Base-by-base conservation (phyloP, 2,329 filamentous ascomycete species). In the Pezicula radicicola region DNA sequence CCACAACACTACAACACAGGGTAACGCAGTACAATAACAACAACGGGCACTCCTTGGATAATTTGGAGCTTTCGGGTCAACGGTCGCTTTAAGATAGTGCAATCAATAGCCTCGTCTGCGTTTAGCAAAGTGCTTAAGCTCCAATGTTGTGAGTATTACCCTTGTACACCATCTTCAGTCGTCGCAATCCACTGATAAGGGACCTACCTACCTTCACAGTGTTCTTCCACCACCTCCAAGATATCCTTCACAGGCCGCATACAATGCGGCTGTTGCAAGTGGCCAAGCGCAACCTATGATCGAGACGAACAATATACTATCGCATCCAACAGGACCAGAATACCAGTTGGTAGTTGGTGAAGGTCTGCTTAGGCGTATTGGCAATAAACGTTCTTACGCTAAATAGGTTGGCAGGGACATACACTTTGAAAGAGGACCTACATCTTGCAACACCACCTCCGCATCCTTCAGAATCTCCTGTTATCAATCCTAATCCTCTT, bases 271-370 rank as follows among this genome's bases (percentile, higher is more conserved):
- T 58, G 80, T 86, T 50, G 83, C 83, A 59, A 81, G 85, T 64
- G 85, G 85, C 56, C 79, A 86, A 68, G 78, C 84, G 48, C 77
- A 83, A 36, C 87, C 88, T 36, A 83, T 96, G 70, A 87, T 96
- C 65, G 94, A 99, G 78, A 97, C 93, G 49, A 96, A 94, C 72
- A 99, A 97, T 68, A 87, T 85, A 37, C 75, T 99, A 55, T 84
- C 83, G 52, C 88, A 89, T 63, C 93, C 90, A 21, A 84, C 84
- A 35, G 89, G 89, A 5, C 82, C 89, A 21, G 92, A 96, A 63
- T 90, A 91, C 71, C 89, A 95, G 68, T 86, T 99, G 60, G 84
- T 96, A 41, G 91, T 93, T 45, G 94, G 93, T 70, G 94, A 99
- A 84, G 94, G 91, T 89, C 46, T 28, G 54, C 42, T 41, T 42